phyloP scores from a whole-genome alignment of 2,329 filamentous ascomycete species.

The Coccinonectria pachysandricola region DNA sequence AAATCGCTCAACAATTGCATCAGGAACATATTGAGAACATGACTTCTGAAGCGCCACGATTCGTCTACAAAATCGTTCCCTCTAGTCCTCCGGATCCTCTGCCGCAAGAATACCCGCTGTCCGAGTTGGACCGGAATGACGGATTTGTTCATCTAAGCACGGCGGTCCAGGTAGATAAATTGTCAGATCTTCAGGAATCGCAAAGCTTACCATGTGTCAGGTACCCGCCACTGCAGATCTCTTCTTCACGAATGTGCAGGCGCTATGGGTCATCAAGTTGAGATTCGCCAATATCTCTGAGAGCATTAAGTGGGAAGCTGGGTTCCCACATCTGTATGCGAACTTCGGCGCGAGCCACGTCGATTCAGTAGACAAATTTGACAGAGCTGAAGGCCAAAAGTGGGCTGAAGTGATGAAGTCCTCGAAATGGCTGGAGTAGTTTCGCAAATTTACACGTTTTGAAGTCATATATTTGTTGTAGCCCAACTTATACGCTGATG shows the following conservation, averaged over 20 bases:
- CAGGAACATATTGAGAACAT: slow-evolving; percentile 10
- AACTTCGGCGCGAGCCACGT: slow-evolving; percentile 46
- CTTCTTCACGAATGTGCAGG: slow-evolving; percentile 30
- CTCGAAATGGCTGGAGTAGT: slow-evolving; percentile 32
- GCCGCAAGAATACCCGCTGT: slow-evolving; percentile 44
- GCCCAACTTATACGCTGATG: no score
- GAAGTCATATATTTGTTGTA: no score
- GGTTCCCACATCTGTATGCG: slow-evolving; percentile 50
- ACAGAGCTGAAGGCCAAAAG: slow-evolving; percentile 29
- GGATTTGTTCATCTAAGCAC: slow-evolving; percentile 54
- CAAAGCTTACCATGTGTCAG: slow-evolving; percentile 16
- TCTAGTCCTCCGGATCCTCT: slow-evolving; percentile 41
- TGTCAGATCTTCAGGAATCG: background rate
- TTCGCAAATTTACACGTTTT: no score
- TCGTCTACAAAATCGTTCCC: slow-evolving; percentile 52
- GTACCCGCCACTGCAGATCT: slow-evolving; percentile 33
- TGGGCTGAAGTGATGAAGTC: slow-evolving; percentile 37
- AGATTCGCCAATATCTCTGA: slow-evolving; percentile 34
- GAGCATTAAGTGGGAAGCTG: slow-evolving; percentile 44
- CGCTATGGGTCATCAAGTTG: slow-evolving; percentile 44
- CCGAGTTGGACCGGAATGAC: slow-evolving; percentile 48
- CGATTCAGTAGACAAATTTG: slow-evolving; percentile 34
- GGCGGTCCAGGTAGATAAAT: slow-evolving; percentile 35
- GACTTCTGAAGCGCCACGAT: slow-evolving; percentile 26
- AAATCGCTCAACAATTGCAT: no score